Evolutionary conservation across 2,329 filamentous ascomycete species (phyloP), one percentile per base, ranked within the genome.

Genomic region (Claviceps africana): DNA sequence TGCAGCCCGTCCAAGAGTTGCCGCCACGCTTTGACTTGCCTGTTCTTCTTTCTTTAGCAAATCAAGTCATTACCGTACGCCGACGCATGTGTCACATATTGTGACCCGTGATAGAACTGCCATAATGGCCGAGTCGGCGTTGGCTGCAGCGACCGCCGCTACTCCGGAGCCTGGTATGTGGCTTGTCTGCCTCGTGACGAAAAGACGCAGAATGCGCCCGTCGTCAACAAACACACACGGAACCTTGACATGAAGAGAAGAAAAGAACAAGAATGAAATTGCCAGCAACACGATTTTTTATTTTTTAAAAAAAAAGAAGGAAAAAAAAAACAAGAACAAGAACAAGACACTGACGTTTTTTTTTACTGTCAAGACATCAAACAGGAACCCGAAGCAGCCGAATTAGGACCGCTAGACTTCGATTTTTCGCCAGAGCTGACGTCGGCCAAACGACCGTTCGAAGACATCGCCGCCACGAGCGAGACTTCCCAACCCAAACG

Each of bases 41-140:
- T 30, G 48, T 33, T 11, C 17, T 39, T 46, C 17, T n/a, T 21
- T 35, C 4, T 15, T 15, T n/a, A 21, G 35, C 9, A 21, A 19
- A 35, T 40, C 25, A 10, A 33, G 25, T 15, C 31, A 9, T 17
- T 46, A 19, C n/a, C 25, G 56, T 54, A 50, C 53, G 50, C 49
- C 47, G 53, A 50, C 56, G 56, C 56, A 59, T 61, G 58, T 40
- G 31, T 48, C 51, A 51, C 44, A 51, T 47, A 56, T 58, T 58
- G 58, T 56, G 59, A 60, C 59, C 52, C 55, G 54, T 56, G 56
- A 59, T 57, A 58, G 60, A 59, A 62, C 59, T 62, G 61, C 60
- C 65, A 68, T 58, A 57, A 71, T 71, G 67, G 68, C 67, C 63
- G 67, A 70, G 64, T 61, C 67, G 59, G 67, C 65, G 58, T 68